Evolutionary conservation across 1,284 basidiomycete genomes (phyloP), one percentile per base, ranked within the genome.

Genomic region (Cutaneotrichosporon mucoides): DNA sequence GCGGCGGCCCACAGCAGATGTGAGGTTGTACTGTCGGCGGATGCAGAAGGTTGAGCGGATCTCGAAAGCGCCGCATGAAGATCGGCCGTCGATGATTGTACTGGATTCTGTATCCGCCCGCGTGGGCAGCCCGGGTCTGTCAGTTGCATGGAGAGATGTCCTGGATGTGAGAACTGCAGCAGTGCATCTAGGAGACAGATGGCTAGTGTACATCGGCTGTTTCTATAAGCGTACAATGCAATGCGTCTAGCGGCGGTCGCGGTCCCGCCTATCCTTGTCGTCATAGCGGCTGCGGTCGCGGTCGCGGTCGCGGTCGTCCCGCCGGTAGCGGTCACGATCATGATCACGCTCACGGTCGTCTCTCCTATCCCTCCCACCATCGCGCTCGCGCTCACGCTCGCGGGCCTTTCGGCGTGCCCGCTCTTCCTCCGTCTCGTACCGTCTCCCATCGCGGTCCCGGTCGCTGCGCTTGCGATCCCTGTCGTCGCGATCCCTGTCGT

Each of bases 351-450:
- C 59, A 11, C 60, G 57, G 46, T 61, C 63, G n/a, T 68, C 68
- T 34, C 64, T 55, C 10, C 46, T 24, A 11, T 48, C 46, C 24
- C 24, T 24, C 24, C 34, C 33, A 10, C 34, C 12, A 33, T n/a
- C 12, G 0, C 37, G 68, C 59, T 16, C 65, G 54, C 13, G 65
- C 60, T 66, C 67, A 12, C 67, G 56, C 57, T 75, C 71, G 16
- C 61, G 66, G 4, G 68, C 72, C 58, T 71, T 72, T 10, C 71
- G 60, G 40, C 67, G 53, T 3, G 68, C 68, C 43, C 69, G 55
- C 59, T 72, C 72, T 57, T 68, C 66, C 13, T 72, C 70, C 36
- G 66, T 70, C 64, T 73, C 72, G 43, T 68, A 63, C 33, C 56
- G 15, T 5, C 58, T 53, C 33, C 64, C 34, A 33, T 66, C 59